Evolutionary conservation across 1,284 basidiomycete genomes (phyloP).

Genomic region (Rhodotorula sp.): DNA sequence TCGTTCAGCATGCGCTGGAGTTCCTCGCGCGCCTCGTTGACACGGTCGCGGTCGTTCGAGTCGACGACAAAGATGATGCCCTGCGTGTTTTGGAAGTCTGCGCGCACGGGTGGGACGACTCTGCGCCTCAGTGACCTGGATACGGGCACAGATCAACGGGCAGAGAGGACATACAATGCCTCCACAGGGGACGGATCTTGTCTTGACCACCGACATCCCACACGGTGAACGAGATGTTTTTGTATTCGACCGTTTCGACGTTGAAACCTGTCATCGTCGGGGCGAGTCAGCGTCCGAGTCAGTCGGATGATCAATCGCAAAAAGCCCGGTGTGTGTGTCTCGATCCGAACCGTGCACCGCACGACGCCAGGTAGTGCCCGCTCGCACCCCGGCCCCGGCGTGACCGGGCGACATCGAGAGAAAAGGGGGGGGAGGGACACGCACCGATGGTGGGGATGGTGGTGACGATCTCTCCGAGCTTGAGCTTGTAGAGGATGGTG

Average conservation of each 20-base stretch:
- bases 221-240: conserved; percentile 99
- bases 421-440: neutral
- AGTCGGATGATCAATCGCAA: neutral
- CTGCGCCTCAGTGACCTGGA: neutral
- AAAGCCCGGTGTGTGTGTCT: neutral
- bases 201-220: conserved; percentile 99
- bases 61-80: conserved; percentile 99
- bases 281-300: neutral
- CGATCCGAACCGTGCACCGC: neutral
- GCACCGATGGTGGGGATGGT: conserved; percentile 98
- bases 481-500: conserved; percentile 98
- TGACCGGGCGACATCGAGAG: neutral
- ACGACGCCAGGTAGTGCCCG: neutral
- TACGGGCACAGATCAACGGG: neutral
- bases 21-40: conserved; percentile 98
- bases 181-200: conserved; percentile 98
- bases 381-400: neutral
- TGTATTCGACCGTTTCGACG: conserved; percentile 99
- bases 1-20: conserved; percentile 99
- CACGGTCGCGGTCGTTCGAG: conserved; percentile 99
- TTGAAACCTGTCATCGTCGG: conserved; percentile 85
- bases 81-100: conserved; percentile 99
- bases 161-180: conserved; percentile 91
- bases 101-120: no score
- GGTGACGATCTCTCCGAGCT: conserved; percentile 98